Conservation (phyloP, 129 eudicot genomes). For the Logfia minima region DNA sequence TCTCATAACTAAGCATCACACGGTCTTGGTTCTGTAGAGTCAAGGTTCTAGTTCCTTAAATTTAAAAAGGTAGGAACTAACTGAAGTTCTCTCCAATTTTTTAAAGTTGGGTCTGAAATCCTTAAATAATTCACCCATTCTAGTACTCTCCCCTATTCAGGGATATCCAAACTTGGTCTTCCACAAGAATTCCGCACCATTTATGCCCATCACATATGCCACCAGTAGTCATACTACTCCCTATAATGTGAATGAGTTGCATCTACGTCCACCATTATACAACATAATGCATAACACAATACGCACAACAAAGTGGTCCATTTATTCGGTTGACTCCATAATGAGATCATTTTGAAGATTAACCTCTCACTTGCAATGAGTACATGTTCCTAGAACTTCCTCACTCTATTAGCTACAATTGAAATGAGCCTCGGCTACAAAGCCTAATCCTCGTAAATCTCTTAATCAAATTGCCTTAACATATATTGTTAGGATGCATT, state of each 20-base stretch:
- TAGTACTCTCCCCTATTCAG: neutral
- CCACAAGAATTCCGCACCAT: neutral
- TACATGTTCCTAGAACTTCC: neutral
- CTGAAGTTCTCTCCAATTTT: neutral
- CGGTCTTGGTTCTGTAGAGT: neutral
- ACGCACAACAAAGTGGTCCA: no score
- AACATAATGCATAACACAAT: no score
- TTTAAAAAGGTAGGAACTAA: neutral
- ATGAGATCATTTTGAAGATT: neutral
- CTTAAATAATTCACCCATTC: neutral
- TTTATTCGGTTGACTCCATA: neutral
- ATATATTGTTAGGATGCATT: no score
- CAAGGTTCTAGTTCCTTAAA: neutral
- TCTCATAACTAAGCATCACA: neutral
- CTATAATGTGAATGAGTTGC: neutral
- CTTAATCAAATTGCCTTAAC: neutral
- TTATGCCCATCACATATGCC: neutral
- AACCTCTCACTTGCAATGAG: neutral
- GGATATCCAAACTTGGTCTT: neutral
- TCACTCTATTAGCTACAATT: neutral
- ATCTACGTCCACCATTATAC: neutral
- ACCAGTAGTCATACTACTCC: neutral
- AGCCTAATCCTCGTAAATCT: neutral
- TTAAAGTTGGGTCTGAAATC: neutral
- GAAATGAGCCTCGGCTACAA: neutral